These are phyloP conservation scores for Talaromyces borbonicus DNA, from an alignment of 495 filamentous ascomycete genomes.

Conservation along the genomic window DNA sequence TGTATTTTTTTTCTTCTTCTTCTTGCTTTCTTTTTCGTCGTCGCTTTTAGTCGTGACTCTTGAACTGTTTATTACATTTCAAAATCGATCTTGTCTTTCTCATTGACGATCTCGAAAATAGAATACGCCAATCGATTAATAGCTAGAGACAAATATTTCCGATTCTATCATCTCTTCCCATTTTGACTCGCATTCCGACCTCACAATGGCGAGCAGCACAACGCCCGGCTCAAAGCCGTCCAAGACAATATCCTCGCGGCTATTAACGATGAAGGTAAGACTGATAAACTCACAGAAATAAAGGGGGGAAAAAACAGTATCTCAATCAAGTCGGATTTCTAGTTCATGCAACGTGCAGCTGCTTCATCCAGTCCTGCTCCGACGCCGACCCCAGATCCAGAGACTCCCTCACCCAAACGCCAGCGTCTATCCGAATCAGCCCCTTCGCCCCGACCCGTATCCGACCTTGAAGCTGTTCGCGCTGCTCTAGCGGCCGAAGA, in stretches of 20 bases:
- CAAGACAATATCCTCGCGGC: conserved; percentile 80
- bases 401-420: conserved; percentile 32
- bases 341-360: conserved; percentile 95
- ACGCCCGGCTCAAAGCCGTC: conserved; percentile 29
- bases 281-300: no score
- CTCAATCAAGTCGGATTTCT: neutral
- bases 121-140: no score
- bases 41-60: no score
- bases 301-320: no score
- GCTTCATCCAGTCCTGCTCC: conserved; percentile 39
- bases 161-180: no score
- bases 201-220: conserved; percentile 27
- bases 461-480: conserved; percentile 49
- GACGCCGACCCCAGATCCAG: conserved; percentile 17
- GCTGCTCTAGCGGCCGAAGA: conserved; percentile 69
- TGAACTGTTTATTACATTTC: no score
- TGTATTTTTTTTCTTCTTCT: neutral
- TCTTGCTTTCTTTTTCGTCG: neutral
- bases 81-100: no score
- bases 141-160: no score
- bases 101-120: no score
- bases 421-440: conserved; percentile 26
- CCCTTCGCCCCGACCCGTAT: conserved; percentile 15
- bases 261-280: conserved; percentile 83
- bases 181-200: no score